Evolutionary conservation across 1,284 basidiomycete genomes (phyloP), one percentile per base, ranked within the genome.

Genomic region (Phylloboletellus chloephorus): DNA sequence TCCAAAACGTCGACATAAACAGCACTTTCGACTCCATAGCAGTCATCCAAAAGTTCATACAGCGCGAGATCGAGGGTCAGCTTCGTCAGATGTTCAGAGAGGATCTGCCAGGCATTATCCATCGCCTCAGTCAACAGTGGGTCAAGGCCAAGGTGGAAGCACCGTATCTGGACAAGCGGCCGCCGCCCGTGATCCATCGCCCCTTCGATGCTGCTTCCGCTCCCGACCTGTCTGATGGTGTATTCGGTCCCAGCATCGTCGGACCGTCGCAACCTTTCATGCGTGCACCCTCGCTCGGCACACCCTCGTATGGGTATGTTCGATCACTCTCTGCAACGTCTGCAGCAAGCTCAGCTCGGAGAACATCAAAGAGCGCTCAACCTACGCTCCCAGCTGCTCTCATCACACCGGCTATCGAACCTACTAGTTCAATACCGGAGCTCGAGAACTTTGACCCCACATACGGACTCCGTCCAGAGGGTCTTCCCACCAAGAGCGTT

Each of bases 11-110:
- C 41, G 89, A 98, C 58, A 98, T 99, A 56, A 91, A 87, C 62
- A 91, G 87, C 58, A 98, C 95, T 0, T 99, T 99, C 58, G 96
- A 99, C 66, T 93, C 89, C 12, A 95, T 99, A 48, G 92, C 90
- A 37, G 93, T 97, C 48, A 97, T 99, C 42, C 90, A 97, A 57
- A 93, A 90, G 43, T 97, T 94, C 65, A 90, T 97, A 41, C 94
- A 96, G 61, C 79, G 82, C 46, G 95, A 98, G 68, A 98, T 99
- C 43, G 96, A 99, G 64, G 90, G 84, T 0, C 95, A 98, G 65
- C 71, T 99, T 21, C 76, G 95, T 24, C 96, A 98, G 61, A 94
- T 98, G 90, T 99, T 98, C 65, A 74, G 94, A 47, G 93, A 97
- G 59, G 96, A 98, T 63, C 66, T 99, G 8, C 96, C 96, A 0